phyloP scores from a whole-genome alignment of 176 grass and related monocot species.

The Zoysia pacifica region DNA sequence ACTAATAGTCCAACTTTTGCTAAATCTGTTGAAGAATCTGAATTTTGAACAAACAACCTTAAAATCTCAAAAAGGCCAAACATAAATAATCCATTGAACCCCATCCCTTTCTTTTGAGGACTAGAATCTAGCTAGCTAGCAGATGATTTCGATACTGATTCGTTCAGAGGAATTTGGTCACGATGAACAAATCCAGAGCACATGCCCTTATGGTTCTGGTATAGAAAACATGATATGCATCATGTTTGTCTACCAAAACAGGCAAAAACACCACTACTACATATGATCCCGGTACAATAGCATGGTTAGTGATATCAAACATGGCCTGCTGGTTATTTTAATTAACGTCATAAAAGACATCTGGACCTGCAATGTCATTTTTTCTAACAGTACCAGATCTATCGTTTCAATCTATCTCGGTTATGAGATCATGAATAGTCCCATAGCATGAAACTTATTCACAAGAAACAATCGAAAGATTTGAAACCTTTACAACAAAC shows the following conservation, averaged over 20 bases:
- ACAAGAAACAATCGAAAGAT: not conserved
- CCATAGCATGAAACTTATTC: not conserved
- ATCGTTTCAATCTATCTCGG: constrained; percentile 3
- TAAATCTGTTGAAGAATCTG: not conserved
- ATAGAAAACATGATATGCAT: not conserved
- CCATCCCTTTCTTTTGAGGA: too few species aligned
- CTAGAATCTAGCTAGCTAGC: too few species aligned
- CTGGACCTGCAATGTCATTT: not conserved
- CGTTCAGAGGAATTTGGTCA: too few species aligned
- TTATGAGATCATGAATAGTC: not conserved
- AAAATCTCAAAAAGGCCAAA: too few species aligned
- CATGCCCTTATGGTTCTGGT: not conserved
- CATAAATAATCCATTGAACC: too few species aligned
- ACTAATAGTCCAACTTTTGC: not conserved
- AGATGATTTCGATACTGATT: too few species aligned
- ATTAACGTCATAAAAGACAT: not conserved
- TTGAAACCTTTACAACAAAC: not conserved
- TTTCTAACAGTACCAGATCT: not conserved
- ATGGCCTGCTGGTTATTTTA: not conserved
- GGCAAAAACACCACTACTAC: not conserved
- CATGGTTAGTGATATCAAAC: not conserved
- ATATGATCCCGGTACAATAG: not conserved
- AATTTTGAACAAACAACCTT: too few species aligned
- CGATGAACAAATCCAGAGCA: not conserved
- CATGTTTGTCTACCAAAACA: not conserved